Percentiles rank a stretch among this genome's conserved stretches.
phyloP scores from a whole-genome alignment of 192 early-diverging fungal genomes.

The Ambispora gerdemannii region DNA sequence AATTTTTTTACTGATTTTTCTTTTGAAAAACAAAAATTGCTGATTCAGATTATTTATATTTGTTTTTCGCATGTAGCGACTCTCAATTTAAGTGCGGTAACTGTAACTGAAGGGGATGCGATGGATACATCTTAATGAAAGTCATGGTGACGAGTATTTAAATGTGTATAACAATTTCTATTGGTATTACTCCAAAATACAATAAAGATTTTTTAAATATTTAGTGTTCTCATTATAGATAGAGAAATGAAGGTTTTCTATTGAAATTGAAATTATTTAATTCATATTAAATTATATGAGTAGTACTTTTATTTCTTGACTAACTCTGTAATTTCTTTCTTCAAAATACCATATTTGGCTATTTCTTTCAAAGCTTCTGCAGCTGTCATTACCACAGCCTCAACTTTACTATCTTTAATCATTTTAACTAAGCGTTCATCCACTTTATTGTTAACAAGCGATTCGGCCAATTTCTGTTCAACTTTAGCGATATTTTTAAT shows the following conservation, averaged over 20 bases:
- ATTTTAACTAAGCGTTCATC: constrained; percentile 46
- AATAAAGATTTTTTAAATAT: no score
- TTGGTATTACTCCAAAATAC: no score
- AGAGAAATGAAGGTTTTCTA: no score
- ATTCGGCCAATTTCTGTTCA: constrained; percentile 45
- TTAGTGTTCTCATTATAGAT: no score
- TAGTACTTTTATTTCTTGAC: no score
- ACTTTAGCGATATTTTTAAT: constrained; percentile 61
- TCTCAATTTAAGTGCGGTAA: constrained; percentile 19
- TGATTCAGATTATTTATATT: background rate
- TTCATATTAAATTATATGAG: no score
- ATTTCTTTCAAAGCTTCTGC: constrained; percentile 57
- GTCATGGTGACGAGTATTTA: background rate
- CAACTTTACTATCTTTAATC: constrained; percentile 44
- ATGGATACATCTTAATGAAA: constrained; percentile 29
- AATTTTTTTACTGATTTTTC: background rate
- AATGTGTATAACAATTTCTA: background rate
- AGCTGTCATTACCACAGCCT: constrained; percentile 50
- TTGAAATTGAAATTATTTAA: no score
- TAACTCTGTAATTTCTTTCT: constrained; percentile 16
- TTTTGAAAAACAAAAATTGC: background rate
- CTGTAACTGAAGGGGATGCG: constrained; percentile 26
- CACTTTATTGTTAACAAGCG: constrained; percentile 47
- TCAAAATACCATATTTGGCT: constrained; percentile 43
- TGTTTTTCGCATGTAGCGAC: constrained; percentile 11